These are phyloP conservation scores for Emericellopsis terricola DNA, from an alignment of 495 filamentous ascomycete species.

Conservation along the genomic window DNA sequence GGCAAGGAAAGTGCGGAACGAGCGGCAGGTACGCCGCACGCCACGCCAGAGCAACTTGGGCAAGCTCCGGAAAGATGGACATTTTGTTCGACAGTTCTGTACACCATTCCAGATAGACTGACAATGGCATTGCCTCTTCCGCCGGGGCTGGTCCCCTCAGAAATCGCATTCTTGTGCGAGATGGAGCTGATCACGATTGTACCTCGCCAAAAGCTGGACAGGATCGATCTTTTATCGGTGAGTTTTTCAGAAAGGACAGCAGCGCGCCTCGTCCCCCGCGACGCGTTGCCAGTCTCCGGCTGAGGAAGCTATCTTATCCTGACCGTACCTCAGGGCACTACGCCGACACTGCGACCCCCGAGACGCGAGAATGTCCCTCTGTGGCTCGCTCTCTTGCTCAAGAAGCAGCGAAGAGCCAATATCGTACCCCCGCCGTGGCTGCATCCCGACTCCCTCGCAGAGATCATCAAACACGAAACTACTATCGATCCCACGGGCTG, in stretches of 20 bases:
- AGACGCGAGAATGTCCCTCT: constrained; percentile 67
- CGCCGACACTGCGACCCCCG: constrained; percentile 59
- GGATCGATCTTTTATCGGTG: constrained; percentile 68
- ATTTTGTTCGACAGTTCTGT: too few species aligned
- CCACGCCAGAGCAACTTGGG: too few species aligned
- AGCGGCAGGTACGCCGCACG: too few species aligned
- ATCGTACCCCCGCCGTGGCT: constrained; percentile 87
- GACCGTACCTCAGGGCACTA: constrained; percentile 76
- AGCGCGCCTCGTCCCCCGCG: constrained; percentile 1
- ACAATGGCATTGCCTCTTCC: constrained; percentile 71
- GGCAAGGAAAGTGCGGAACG: too few species aligned
- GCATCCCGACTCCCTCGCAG: constrained; percentile 45
- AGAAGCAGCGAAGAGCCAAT: constrained; percentile 86
- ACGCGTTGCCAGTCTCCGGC: constrained; percentile 2
- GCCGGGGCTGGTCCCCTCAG: constrained; percentile 67
- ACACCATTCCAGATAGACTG: background rate
- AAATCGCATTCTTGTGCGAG: constrained; percentile 91
- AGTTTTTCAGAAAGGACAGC: constrained; percentile 14
- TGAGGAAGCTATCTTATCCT: too few species aligned
- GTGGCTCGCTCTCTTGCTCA: constrained; percentile 94
- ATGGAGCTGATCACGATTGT: constrained; percentile 90
- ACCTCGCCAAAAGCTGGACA: constrained; percentile 78
- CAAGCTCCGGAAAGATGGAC: too few species aligned
- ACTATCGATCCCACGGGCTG: constrained; percentile 45
- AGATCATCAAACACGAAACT: constrained; percentile 67